These are phyloP conservation scores for Pouteria glomerata DNA, from an alignment of 148 eudicot species.

Conservation along the genomic window DNA sequence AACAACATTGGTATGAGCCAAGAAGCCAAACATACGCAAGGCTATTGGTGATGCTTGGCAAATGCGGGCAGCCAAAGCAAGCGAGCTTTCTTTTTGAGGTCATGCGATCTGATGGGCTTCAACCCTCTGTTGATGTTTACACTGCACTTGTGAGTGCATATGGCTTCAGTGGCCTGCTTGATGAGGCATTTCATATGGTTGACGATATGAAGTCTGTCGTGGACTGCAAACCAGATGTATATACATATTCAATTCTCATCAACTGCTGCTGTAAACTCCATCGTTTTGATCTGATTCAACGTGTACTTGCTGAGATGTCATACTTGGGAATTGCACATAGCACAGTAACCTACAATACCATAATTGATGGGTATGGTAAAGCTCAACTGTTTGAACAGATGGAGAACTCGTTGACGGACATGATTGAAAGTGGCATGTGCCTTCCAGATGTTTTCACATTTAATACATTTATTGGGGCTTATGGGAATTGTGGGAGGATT, in stretches of 20 bases:
- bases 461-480: slow-evolving; percentile 71
- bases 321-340: slow-evolving; percentile 51
- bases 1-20: slow-evolving; percentile 88
- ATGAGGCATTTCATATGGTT: slow-evolving; percentile 52
- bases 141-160: slow-evolving; percentile 74
- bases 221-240: slow-evolving; percentile 78
- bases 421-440: slow-evolving; percentile 62
- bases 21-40: slow-evolving; percentile 70
- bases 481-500: slow-evolving; percentile 57
- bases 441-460: slow-evolving; percentile 81
- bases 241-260: slow-evolving; percentile 67
- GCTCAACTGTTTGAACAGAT: slow-evolving; percentile 57
- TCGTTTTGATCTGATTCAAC: slow-evolving; percentile 49
- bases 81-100: slow-evolving; percentile 68
- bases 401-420: slow-evolving; percentile 56
- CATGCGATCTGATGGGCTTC: slow-evolving; percentile 66
- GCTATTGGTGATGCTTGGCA: slow-evolving; percentile 79
- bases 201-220: slow-evolving; percentile 60
- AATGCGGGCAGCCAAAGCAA: slow-evolving; percentile 66
- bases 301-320: slow-evolving; percentile 66
- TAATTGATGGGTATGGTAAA: slow-evolving; percentile 92
- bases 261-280: slow-evolving; percentile 54
- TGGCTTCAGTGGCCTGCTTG: slow-evolving; percentile 62
- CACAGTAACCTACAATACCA: slow-evolving; percentile 65
- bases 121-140: slow-evolving; percentile 65